Evolutionary conservation across 495 filamentous ascomycete genomes (phyloP), one percentile per base, ranked within the genome.

Genomic region (Aspergillus conjunctus): DNA sequence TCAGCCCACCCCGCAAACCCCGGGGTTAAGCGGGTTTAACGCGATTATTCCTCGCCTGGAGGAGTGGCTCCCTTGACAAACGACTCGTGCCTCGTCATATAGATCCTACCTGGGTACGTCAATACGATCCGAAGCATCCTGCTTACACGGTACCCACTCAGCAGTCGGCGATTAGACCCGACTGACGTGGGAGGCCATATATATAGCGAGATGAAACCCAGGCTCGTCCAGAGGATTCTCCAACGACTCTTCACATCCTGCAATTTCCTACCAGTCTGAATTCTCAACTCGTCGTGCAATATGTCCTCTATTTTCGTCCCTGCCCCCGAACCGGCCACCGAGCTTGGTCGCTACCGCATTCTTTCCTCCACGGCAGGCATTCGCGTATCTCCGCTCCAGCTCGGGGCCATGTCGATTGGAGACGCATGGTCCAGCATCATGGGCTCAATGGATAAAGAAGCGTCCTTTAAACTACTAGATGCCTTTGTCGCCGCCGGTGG

Each of bases 321-420:
- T 4, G 44, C 44, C 15, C 20, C 44, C 44, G 44, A 46, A 46
- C n/a, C 37, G 12, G 37, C 37, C 37, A 46, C 44, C 44, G n/a
- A 18, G n/a, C 44, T 46, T 3, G 44, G n/a, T 46, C 44, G 44
- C 44, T 46, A 46, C 17, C 15, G 44, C 12, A 17, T 21, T 21
- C 44, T 46, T 6, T 46, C 44, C 15, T 21, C 44, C 15, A 46
- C 44, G 3, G 44, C 44, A 5, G 15, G n/a, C 44, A 17, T 46
- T 9, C 15, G 20, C n/a, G 44, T 46, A 9, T 18, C n/a, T 15
- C 44, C 44, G 15, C n/a, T 46, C 15, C 20, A 21, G n/a, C 76
- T 89, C 6, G 87, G 87, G 0, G 73, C 73, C 18, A 88, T 88
- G 85, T 86, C 79, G 61, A 85, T 89, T 62, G 86, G 85, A 30